Evolutionary conservation across 2,329 filamentous ascomycete species (phyloP), one percentile per base, ranked within the genome.

Genomic region (Nannizzia gypsea): DNA sequence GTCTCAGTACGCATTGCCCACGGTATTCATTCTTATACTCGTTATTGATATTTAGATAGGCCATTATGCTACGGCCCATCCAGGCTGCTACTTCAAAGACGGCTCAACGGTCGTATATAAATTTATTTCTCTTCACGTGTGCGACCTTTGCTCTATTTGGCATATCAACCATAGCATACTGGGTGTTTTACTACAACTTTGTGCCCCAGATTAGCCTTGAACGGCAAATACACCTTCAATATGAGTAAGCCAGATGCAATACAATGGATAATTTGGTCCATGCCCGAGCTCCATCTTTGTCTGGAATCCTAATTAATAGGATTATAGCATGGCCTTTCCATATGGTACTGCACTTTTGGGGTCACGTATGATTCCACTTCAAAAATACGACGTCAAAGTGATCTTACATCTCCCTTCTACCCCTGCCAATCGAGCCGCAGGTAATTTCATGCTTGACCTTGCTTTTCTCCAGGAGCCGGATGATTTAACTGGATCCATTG

Each of bases 391-490:
- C 71, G 81, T 99, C 46, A 80, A 82, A 3, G 79, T 97, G 1
- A 78, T 83, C 22, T 79, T 99, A 34, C 81, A 82, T 2, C 78
- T 99, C 63, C 93, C 93, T 17, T 84, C 86, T 44, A 93, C 89
- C 1, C 84, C 83, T 0, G 74, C 80, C 1, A 99, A 99, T 68
- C 74, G 88, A 22, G 81, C 81, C 1, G 81, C 82, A 13, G 93
- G 93, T 28, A 97, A 97, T 75, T 97, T 96, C 78, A 99, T 99
- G 93, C 77, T 97, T 17, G 86, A 88, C 54, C 76, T 81, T 84
- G 62, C 81, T 96, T 57, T 80, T 88, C 56, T 79, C 79, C 26
- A 74, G 75, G 24, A 71, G 73, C 24, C 72, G 74, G 6, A 70
- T 17, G 46, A 67, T 3, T 72, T 65, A 28, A 70, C 66, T 28